Base-by-base conservation (phyloP, 2,329 filamentous ascomycete genomes). In the Graphilbum sp. region DNA sequence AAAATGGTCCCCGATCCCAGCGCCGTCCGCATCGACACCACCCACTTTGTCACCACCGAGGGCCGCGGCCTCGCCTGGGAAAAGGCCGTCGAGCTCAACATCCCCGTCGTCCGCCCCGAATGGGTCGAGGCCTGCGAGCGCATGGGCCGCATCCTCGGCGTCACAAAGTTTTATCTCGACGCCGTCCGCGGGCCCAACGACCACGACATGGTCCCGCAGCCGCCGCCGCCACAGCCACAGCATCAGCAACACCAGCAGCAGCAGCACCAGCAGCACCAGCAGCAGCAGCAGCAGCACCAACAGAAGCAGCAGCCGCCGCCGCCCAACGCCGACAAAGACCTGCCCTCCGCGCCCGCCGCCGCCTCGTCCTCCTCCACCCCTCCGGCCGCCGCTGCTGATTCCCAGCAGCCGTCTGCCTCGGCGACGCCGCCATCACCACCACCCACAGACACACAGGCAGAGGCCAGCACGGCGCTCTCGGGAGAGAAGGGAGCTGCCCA, bases 61-160 rank as follows among this genome's bases (percentile, higher is more conserved):
- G 87, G 87, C 23, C 68, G 87, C 40, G 90, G 90, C 24, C 69
- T 82, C 36, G 71, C 79, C 12, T 98, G 90, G 90, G 90, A 98
- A 61, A 92, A 90, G 64, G 90, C 90, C 1, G 79, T 88, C 23
- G 88, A 96, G 63, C 92, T 87, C 73, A 98, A 96, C 57, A 93
- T 98, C 39, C 90, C 90, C 8, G 85, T 98, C 11, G 90, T 98
- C 18, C 74, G 90, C 30, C 90, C 90, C 17, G 90, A 98, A 57
- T 98, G 90, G 90, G 73, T 98, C 23, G 82, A 93, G 49, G 88
- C 86, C n/a, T 98, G 90, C 54, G 88, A 96, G 60, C 72, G 81
- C 47, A 87, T 84, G 56, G 88, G 88, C 33, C 75, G 86, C 42
- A 93, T 98, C 45, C 79, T 96, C 3, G 86, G 88, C 36, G 90